Conservation (phyloP, 2,329 filamentous ascomycete species). For the Aspergillus costaricaensis region DNA sequence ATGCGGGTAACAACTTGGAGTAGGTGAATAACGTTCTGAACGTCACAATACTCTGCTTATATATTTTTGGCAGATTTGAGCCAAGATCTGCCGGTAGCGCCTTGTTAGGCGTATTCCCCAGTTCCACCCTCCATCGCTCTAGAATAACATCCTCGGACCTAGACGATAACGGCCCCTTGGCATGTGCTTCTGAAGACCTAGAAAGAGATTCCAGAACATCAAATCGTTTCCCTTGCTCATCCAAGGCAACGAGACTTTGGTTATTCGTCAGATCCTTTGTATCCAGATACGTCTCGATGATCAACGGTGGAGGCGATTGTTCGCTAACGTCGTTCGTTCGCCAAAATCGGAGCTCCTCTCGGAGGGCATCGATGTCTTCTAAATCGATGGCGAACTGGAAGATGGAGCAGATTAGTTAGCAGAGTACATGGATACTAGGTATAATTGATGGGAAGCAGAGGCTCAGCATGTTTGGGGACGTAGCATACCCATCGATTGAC, state of each 20-base stretch:
- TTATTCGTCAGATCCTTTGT: conserved; percentile 75
- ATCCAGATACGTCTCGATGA: conserved; percentile 90
- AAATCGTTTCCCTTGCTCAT: conserved; percentile 89
- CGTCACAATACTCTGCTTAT: conserved; percentile 95
- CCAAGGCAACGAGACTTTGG: conserved; percentile 83
- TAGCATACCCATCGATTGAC: conserved; percentile 82
- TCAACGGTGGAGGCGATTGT: conserved; percentile 75
- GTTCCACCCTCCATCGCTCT: conserved; percentile 86
- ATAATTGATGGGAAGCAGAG: conserved; percentile 1
- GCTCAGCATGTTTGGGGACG: neutral
- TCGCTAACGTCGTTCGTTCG: conserved; percentile 75
- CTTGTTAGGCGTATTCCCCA: conserved; percentile 63
- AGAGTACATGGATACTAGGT: neutral
- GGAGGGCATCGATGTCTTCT: conserved; percentile 86
- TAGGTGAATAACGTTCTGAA: conserved; percentile 87
- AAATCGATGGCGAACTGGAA: conserved; percentile 92
- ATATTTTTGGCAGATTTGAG: conserved; percentile 76
- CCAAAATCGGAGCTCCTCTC: conserved; percentile 79
- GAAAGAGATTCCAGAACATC: conserved; percentile 84
- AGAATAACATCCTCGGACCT: conserved; percentile 72
- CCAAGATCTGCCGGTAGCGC: conserved; percentile 57
- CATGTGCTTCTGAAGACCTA: conserved; percentile 53
- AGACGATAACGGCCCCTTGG: conserved; percentile 49
- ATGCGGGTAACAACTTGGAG: conserved; percentile 78
- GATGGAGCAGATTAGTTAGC: neutral